A percentile compares a stretch with the other conserved stretches of the same genome.
Conservation (phyloP, 257 asterid genomes). For the Solanum clarkiae region DNA sequence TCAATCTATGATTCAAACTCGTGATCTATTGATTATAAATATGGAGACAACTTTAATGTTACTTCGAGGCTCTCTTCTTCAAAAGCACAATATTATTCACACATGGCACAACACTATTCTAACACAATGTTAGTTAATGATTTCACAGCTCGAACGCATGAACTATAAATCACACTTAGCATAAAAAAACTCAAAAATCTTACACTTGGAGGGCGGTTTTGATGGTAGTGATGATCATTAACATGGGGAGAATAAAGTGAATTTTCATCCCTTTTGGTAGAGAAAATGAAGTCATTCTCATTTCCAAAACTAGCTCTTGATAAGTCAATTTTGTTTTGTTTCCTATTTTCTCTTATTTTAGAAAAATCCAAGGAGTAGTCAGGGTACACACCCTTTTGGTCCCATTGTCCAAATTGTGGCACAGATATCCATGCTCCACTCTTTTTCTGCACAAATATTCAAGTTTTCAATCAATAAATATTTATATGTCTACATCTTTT, state of each 20-base stretch:
- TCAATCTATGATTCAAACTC: too few relatives aligned
- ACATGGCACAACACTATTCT: not conserved
- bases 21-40: too few relatives aligned
- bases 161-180: not conserved
- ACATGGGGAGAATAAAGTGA: slow-evolving; percentile 8
- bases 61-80: too few relatives aligned
- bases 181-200: not conserved
- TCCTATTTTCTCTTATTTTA: slow-evolving; percentile 74
- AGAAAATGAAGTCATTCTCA: slow-evolving; percentile 55
- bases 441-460: slow-evolving; percentile 10
- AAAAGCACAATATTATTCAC: not conserved
- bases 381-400: slow-evolving; percentile 64
- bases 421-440: slow-evolving; percentile 63
- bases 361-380: slow-evolving; percentile 84
- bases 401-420: slow-evolving; percentile 95
- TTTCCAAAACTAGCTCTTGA: slow-evolving; percentile 88
- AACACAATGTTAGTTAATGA: not conserved
- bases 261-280: slow-evolving; percentile 25
- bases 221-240: slow-evolving; percentile 24
- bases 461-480: not conserved
- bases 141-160: rapidly evolving
- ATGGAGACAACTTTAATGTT: too few relatives aligned
- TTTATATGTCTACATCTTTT: not conserved
- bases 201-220: slow-evolving; percentile 45
- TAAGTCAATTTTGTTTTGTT: slow-evolving; percentile 75